A percentile compares a stretch with the other conserved stretches of the same genome.
Conservation (phyloP, 805 yeast genomes). For the Nakazawaea populi region DNA sequence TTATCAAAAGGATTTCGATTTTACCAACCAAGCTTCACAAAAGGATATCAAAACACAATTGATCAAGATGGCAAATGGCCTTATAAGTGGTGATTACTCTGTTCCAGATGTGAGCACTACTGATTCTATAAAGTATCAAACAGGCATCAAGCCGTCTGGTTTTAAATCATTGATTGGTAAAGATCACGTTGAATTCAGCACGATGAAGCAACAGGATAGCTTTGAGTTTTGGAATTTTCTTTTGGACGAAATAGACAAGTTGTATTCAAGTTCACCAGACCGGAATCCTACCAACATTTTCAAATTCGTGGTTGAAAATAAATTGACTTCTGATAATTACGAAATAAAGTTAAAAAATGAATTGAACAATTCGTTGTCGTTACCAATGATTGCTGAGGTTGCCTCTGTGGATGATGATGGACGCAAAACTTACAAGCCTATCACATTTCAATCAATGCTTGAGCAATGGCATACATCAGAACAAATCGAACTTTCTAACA, state of each 20-base stretch:
- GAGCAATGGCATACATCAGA: slow-evolving; percentile 40
- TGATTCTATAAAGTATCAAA: slow-evolving; percentile 49
- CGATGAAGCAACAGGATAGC: slow-evolving; percentile 93
- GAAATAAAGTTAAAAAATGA: slow-evolving; percentile 54
- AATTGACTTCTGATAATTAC: slow-evolving; percentile 45
- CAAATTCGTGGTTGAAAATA: slow-evolving; percentile 60
- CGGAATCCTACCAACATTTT: slow-evolving; percentile 48
- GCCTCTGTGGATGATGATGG: slow-evolving; percentile 35
- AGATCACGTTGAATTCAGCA: slow-evolving; percentile 74
- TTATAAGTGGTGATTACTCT: slow-evolving; percentile 69
- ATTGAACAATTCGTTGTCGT: slow-evolving; percentile 55
- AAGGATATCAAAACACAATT: slow-evolving; percentile 69
- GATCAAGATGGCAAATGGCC: slow-evolving; percentile 73
- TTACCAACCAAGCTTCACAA: slow-evolving; percentile 41
- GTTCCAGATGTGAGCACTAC: slow-evolving; percentile 40
- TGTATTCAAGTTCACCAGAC: slow-evolving; percentile 27
- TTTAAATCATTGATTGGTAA: slow-evolving; percentile 75
- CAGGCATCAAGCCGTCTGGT: slow-evolving; percentile 71
- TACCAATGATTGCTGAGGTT: slow-evolving; percentile 47
- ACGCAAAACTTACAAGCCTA: slow-evolving; percentile 39
- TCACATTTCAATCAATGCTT: slow-evolving; percentile 46
- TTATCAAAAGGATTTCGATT: slow-evolving; percentile 18
- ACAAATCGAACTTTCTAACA: slow-evolving; percentile 56
- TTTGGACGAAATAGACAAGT: slow-evolving; percentile 52
- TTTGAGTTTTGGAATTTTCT: slow-evolving; percentile 78